Evolutionary conservation across 73 alveolate species (phyloP).

Genomic region (Paramecium bursaria): DNA sequence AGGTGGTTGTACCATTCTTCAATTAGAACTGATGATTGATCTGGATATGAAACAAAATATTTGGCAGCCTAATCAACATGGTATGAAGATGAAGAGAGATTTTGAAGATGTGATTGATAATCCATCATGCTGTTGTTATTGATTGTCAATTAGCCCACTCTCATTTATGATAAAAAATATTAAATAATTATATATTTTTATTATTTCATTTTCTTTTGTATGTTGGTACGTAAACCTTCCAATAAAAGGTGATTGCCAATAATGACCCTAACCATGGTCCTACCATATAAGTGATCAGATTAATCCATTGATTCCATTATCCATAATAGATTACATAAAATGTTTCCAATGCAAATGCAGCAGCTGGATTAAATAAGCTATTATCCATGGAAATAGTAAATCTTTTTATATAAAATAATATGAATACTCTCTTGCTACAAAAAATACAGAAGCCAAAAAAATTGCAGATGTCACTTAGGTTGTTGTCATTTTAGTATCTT

Average conservation of each 20-base stretch:
- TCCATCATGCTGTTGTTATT: no score
- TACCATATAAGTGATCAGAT: conserved; percentile 11
- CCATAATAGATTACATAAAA: conserved; percentile 62
- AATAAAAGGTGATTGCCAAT: conserved; percentile 27
- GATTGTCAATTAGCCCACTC: no score
- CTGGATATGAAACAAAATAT: not conserved
- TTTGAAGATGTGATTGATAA: no score
- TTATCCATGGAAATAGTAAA: conserved; percentile 33
- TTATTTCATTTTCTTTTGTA: no score
- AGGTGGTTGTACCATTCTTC: conserved; percentile 56
- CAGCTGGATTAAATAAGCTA: conserved; percentile 56
- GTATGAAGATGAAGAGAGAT: no score
- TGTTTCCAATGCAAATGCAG: conserved; percentile 36
- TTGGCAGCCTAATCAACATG: conserved; percentile 46
- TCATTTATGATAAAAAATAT: no score
- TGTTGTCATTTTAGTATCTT: conserved; percentile 27
- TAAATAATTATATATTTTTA: no score
- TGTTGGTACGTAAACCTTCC: conserved; percentile 46
- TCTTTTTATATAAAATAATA: not conserved
- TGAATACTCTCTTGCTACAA: conserved; percentile 26
- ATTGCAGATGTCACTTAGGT: conserved; percentile 13
- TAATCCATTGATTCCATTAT: conserved; percentile 49
- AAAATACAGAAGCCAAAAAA: conserved; percentile 14
- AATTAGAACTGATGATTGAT: not conserved
- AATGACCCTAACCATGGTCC: conserved; percentile 63